Conservation (phyloP, 1,139 yeast genomes). For the Debaryomyces singareniensis region DNA sequence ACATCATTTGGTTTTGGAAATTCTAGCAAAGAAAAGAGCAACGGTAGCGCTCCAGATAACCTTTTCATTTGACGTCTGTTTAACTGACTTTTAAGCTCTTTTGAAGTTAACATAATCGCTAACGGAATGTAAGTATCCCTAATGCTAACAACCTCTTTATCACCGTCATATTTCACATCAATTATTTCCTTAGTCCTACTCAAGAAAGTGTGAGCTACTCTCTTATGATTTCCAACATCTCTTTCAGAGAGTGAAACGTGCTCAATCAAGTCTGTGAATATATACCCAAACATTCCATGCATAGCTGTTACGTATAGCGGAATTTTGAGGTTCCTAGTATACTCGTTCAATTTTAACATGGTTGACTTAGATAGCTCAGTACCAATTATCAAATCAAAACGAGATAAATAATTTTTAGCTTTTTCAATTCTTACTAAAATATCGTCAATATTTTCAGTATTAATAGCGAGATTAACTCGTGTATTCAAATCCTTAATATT, state of each 20-base stretch:
- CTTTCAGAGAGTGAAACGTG: conserved; percentile 44
- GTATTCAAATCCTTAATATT: conserved; percentile 70
- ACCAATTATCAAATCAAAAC: conserved; percentile 68
- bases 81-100: conserved; percentile 36
- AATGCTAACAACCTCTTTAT: conserved; percentile 49
- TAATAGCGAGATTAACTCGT: conserved; percentile 53
- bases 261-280: conserved; percentile 69
- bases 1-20: conserved; percentile 21
- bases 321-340: conserved; percentile 48
- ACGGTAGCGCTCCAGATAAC: conserved; percentile 57
- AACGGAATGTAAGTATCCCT: conserved; percentile 45
- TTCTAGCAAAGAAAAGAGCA: conserved; percentile 52
- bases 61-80: conserved; percentile 52
- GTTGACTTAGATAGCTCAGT: conserved; percentile 53
- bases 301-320: conserved; percentile 67
- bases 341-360: conserved; percentile 38
- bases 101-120: conserved; percentile 24
- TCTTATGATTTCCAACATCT: conserved; percentile 45
- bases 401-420: conserved; percentile 37
- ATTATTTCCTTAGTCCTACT: conserved; percentile 48
- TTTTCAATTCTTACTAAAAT: conserved; percentile 12
- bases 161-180: conserved; percentile 26
- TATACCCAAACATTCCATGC: conserved; percentile 80
- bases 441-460: conserved; percentile 24
- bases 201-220: conserved; percentile 40